Evolutionary conservation across 1,284 basidiomycete species (phyloP).

Genomic region (Microstroma glucosiphilum): DNA sequence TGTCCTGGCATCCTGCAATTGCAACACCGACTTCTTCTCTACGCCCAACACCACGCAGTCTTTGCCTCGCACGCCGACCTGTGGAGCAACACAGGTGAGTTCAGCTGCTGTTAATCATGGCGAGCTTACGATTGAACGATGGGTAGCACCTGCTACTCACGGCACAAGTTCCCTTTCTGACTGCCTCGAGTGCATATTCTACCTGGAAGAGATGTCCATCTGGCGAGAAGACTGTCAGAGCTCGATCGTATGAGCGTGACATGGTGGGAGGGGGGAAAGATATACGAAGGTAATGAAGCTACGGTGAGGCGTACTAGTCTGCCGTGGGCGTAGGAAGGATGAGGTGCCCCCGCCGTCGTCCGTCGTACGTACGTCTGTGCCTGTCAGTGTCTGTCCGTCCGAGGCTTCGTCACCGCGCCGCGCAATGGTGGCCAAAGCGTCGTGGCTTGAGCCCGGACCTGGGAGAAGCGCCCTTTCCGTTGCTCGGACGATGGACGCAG

Average conservation of each 20-base stretch:
- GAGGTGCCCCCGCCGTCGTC: no score
- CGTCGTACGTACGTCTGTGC: no score
- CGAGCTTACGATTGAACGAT: neutral
- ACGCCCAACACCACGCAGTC: constrained; percentile 94
- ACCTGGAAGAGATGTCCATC: constrained; percentile 70
- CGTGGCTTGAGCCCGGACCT: no score
- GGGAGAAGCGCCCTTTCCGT: no score
- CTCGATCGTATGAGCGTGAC: constrained; percentile 48
- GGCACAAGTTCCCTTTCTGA: constrained; percentile 93
- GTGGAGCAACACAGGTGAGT: neutral
- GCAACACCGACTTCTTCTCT: constrained; percentile 96
- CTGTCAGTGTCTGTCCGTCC: no score
- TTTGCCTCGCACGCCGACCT: constrained; percentile 93
- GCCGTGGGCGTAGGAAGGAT: no score
- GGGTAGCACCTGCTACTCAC: constrained; percentile 54
- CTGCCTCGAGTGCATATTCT: constrained; percentile 95
- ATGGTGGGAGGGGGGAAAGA: neutral
- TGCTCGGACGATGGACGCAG: no score
- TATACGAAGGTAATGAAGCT: no score
- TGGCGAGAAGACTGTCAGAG: constrained; percentile 87
- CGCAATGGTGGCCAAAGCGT: no score
- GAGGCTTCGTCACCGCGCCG: no score
- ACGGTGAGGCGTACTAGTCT: no score
- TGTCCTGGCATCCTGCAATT: constrained; percentile 94
- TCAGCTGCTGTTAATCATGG: no score